Conservation (phyloP, 257 asterid species). For the Forsythia viridissima region DNA sequence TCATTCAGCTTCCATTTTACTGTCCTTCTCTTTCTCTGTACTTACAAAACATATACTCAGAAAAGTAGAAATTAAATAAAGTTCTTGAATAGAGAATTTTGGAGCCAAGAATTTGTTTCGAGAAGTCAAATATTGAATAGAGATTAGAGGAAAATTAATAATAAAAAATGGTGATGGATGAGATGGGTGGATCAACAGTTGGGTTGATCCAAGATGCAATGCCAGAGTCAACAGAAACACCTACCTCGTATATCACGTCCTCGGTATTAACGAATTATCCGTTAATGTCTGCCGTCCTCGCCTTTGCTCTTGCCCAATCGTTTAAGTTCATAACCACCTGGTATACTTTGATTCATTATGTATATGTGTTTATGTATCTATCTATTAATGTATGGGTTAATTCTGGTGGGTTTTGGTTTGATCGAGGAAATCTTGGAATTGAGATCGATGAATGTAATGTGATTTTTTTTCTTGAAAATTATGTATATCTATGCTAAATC, state of each 20-base stretch:
- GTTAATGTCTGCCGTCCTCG: constrained; percentile 67
- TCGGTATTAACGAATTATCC: constrained; percentile 65
- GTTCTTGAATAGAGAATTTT: background rate
- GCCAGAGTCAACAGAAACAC: constrained; percentile 30
- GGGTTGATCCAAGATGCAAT: constrained; percentile 30
- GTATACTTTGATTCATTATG: constrained; percentile 35
- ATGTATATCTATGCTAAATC: background rate
- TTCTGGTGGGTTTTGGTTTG: constrained; percentile 4
- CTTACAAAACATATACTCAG: too few species aligned
- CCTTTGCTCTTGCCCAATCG: constrained; percentile 77
- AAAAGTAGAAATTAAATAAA: too few species aligned
- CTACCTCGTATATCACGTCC: constrained; percentile 39
- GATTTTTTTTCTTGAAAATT: constrained; percentile 1
- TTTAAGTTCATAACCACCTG: constrained; percentile 64
- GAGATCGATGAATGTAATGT: constrained; percentile 8
- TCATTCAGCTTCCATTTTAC: constrained; percentile 14
- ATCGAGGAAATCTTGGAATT: background rate
- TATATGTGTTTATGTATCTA: background rate
- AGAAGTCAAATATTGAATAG: background rate
- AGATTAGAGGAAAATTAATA: background rate
- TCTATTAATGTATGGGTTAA: too few species aligned
- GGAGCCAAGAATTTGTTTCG: background rate
- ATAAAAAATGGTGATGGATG: constrained; percentile 28
- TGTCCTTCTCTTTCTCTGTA: too few species aligned
- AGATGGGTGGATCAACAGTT: constrained; percentile 30